Percentiles rank a stretch among this genome's conserved stretches.
These are phyloP conservation scores for Talinum fruticosum DNA, from an alignment of 148 eudicot species.

Conservation along the genomic window DNA sequence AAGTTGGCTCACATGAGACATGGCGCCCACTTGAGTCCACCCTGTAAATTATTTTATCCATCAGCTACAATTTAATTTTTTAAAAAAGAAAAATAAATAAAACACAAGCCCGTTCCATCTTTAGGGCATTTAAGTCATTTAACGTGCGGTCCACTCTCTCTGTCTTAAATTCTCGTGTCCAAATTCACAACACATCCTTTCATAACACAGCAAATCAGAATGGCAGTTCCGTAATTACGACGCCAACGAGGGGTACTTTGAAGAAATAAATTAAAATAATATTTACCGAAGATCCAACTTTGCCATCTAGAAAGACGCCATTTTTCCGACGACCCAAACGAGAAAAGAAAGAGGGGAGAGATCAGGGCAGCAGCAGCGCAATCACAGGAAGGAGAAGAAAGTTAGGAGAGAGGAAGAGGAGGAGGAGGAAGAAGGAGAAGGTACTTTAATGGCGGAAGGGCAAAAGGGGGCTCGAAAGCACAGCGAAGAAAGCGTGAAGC, in stretches of 20 bases:
- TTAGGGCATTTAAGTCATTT: constrained; percentile 16
- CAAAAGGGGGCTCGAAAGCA: constrained; percentile 23
- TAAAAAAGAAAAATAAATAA: not conserved
- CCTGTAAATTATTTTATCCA: constrained; percentile 28
- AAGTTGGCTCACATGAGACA: not conserved
- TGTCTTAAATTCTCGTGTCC: not conserved
- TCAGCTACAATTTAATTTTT: not conserved
- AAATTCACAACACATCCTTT: not conserved
- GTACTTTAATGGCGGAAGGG: not conserved
- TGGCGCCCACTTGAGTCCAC: constrained; percentile 29
- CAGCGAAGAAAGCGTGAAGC: constrained; percentile 84
- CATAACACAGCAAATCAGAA: not conserved
- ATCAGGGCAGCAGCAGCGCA: constrained; percentile 3
- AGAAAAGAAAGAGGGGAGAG: constrained; percentile 13
- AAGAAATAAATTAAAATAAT: constrained; percentile 6
- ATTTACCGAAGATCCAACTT: constrained; percentile 47
- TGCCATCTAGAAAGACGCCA: constrained; percentile 45
- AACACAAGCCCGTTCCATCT: not conserved
- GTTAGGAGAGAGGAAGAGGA: constrained; percentile 24
- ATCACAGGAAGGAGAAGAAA: constrained; percentile 22
- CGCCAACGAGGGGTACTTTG: not conserved
- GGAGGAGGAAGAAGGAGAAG: not conserved
- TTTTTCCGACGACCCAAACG: constrained; percentile 43
- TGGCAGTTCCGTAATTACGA: constrained; percentile 17
- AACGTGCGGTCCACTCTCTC: not conserved